Conservation (phyloP, 352 stramenopile genomes). For the Phytopythium oedochilum region DNA sequence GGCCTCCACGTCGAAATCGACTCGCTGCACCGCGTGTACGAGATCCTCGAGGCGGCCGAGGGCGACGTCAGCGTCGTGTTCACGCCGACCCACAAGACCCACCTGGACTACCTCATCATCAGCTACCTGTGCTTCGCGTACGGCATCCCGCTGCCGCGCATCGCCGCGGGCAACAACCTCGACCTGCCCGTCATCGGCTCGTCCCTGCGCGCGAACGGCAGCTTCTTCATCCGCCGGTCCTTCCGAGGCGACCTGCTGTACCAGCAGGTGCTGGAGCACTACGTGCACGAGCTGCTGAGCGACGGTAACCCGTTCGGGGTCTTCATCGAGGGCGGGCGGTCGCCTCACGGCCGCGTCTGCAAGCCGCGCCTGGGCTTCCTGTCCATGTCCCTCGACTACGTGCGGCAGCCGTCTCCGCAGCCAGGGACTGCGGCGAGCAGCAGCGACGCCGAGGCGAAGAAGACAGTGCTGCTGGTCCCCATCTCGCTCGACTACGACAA, state of each 20-base stretch:
- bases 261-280: constrained; percentile 82
- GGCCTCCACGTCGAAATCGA: constrained; percentile 66
- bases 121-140: constrained; percentile 89
- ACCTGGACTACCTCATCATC: constrained; percentile 90
- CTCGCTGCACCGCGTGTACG: constrained; percentile 52
- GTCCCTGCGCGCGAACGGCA: constrained; percentile 81
- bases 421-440: background rate
- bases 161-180: constrained; percentile 86
- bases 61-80: constrained; percentile 74
- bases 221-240: constrained; percentile 88
- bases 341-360: constrained; percentile 70
- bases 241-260: constrained; percentile 71
- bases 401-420: constrained; percentile 11
- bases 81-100: constrained; percentile 85
- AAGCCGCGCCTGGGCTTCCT: constrained; percentile 71
- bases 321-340: constrained; percentile 87
- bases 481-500: constrained; percentile 90
- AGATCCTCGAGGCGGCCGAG: constrained; percentile 39
- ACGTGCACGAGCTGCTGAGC: constrained; percentile 76
- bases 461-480: constrained; percentile 68
- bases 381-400: constrained; percentile 66
- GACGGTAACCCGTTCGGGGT: constrained; percentile 85
- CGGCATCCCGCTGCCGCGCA: constrained; percentile 78
- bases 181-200: constrained; percentile 76
- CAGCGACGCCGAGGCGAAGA: too few species aligned